These are phyloP conservation scores for Diplodia sapinea DNA, from an alignment of 2,329 filamentous ascomycete genomes.

Conservation along the genomic window DNA sequence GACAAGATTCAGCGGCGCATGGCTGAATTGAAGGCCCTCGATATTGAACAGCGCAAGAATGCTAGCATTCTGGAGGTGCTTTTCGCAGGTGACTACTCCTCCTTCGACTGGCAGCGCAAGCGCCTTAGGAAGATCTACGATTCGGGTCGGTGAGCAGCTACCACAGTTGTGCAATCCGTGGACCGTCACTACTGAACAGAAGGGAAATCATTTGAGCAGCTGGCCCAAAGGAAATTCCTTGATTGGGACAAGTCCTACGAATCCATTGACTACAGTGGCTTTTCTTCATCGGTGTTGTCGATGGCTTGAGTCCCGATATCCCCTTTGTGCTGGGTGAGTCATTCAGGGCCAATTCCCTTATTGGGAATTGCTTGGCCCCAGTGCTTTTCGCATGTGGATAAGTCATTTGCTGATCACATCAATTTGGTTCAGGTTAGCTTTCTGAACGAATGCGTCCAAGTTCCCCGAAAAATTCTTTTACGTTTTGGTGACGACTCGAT, in stretches of 20 bases:
- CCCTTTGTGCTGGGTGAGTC: neutral
- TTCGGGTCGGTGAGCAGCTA: neutral
- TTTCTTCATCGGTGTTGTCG: neutral
- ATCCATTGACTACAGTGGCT: neutral
- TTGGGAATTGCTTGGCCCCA: neutral
- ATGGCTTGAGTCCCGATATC: neutral
- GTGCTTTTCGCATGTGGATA: neutral
- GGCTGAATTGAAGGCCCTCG: slow-evolving; percentile 51
- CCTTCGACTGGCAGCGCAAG: slow-evolving; percentile 72
- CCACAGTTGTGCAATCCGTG: neutral
- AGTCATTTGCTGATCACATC: neutral
- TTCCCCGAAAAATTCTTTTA: neutral
- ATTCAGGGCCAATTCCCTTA: neutral
- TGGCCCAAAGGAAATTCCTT: neutral
- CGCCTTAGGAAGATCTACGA: slow-evolving; percentile 40
- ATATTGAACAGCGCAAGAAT: slow-evolving; percentile 39
- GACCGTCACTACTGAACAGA: neutral
- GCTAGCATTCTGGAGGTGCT: slow-evolving; percentile 73
- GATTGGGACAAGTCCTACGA: neutral
- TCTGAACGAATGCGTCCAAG: neutral
- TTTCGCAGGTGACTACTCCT: slow-evolving; percentile 78
- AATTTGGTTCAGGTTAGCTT: neutral
- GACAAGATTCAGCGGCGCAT: slow-evolving; percentile 59
- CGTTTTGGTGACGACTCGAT: neutral
- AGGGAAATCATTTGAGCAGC: neutral